Base-by-base conservation (phyloP, 805 yeast genomes). In the Suhomyces sp. region DNA sequence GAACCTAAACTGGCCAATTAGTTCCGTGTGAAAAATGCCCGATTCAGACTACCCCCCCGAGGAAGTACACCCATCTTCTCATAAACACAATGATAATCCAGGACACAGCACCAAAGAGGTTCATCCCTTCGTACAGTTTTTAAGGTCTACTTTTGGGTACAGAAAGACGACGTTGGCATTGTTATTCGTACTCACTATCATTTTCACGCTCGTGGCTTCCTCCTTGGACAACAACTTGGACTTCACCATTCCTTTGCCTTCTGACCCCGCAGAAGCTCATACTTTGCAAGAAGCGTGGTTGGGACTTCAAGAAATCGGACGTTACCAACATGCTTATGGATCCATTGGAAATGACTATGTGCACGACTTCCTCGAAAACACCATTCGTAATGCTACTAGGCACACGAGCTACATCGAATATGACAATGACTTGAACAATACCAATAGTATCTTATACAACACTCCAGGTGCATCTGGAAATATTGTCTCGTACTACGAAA, bases 301-400 rank as follows among this genome's bases (percentile, higher is more conserved):
- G 2, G 85, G 82, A 49, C 65, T 90, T 31, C 95, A 88, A 54
- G 54, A 60, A 3, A 80, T 90, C 8, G 83, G 93, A 0, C 50
- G 61, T 20, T 54, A 69, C 18, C 79, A 78, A 35, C 97, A 90
- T 60, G 88, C 96, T 1, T 90, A 83, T 58, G 77, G 79, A 16
- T 81, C 95, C 0, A 77, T 67, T 39, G 85, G 81, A 10, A 88
- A 87, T 58, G 91, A 83, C 56, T 67, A 65, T 19, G 88, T 88
- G 10, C 91, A 83, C 56, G 81, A 79, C 44, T 84, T 80, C 50
- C 55, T 90, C 26, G 57, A 62, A 31, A 42, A 69, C 17, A 42
- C 56, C 4, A 66, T 79, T 42, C 72, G 76, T 3, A 19, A 25
- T 12, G 33, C 35, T 18, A 25, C 35, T 11, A 30, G 16, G 6